Conservation (phyloP, 306 rosid genomes). For the Elaeagnus macrophylla region DNA sequence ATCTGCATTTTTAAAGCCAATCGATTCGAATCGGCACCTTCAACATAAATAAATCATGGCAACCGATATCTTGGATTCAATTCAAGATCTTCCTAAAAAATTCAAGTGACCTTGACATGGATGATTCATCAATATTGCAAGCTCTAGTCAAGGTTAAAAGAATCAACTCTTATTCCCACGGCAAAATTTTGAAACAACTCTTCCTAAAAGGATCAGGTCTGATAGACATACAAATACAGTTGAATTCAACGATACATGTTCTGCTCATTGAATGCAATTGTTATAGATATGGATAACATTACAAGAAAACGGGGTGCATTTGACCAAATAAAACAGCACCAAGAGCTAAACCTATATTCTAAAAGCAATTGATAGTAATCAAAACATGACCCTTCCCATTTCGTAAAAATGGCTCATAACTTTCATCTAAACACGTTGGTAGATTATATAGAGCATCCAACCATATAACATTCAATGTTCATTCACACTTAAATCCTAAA, state of each 20-base stretch:
- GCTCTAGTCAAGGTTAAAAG: constrained; percentile 43
- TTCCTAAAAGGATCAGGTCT: constrained; percentile 44
- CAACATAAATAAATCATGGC: constrained; percentile 85
- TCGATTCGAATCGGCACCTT: constrained; percentile 99
- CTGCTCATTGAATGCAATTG: too few species aligned
- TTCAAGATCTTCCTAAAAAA: constrained; percentile 73
- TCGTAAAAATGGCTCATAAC: too few species aligned
- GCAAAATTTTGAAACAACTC: constrained; percentile 37
- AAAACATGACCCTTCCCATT: too few species aligned
- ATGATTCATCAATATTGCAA: constrained; percentile 70
- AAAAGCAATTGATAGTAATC: too few species aligned
- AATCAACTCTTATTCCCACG: constrained; percentile 49
- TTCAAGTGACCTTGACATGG: constrained; percentile 82
- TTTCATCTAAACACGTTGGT: background rate
- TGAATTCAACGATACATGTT: background rate
- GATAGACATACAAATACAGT: constrained; percentile 31
- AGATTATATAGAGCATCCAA: background rate
- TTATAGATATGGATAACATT: too few species aligned
- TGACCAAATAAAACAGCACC: too few species aligned
- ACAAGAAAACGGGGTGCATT: too few species aligned
- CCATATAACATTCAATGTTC: background rate
- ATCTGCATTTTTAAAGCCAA: constrained; percentile 99
- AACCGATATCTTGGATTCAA: constrained; percentile 94
- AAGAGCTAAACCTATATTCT: background rate
- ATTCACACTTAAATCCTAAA: background rate